Base-by-base conservation (phyloP, 73 alveolate species). In the Paraurostyla sp. region DNA sequence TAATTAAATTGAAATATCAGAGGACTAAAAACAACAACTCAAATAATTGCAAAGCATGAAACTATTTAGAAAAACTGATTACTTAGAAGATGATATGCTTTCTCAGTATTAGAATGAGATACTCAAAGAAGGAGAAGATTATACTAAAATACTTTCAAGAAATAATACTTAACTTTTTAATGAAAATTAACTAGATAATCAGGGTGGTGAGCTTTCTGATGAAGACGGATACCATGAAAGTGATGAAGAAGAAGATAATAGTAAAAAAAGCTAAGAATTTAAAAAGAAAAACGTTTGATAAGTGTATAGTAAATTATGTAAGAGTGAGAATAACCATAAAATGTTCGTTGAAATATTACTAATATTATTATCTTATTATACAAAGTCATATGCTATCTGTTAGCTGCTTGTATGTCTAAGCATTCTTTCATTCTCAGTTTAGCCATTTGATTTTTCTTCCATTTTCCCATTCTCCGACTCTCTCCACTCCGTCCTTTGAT, bases 401-500 rank as follows among this genome's bases (percentile, higher is more conserved):
- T n/a, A n/a, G n/a, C n/a, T n/a, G n/a, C n/a, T n/a, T n/a, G n/a
- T n/a, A n/a, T n/a, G n/a, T n/a, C n/a, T n/a, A n/a, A n/a, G n/a
- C n/a, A n/a, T 46, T 46, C 18, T 46, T 46, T 13, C 57, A 46
- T 46, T 15, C 18, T 69, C 84, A 69, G 40, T 85, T 83, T 18
- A 84, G 32, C 93, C 93, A 86, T 65, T 57, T 71, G 7, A 36
- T 86, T 35, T 83, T 76, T 36, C 78, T 71, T 22, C 93, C 93
- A 35, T 86, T 51, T 41, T 42, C 83, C 93, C 93, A 86, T 51
- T 76, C 88, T 3, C 93, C 93, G 0, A 48, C 15, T 48, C 83
- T 73, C 29, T 46, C 62, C 2, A 0, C 29, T 0, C 83, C 89
- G 68, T 86, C 93, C 51, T 35, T 71, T 20, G 52, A 40, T 2